Evolutionary conservation across 2,329 filamentous ascomycete species (phyloP).

Genomic region (Beauveria pseudobassiana): DNA sequence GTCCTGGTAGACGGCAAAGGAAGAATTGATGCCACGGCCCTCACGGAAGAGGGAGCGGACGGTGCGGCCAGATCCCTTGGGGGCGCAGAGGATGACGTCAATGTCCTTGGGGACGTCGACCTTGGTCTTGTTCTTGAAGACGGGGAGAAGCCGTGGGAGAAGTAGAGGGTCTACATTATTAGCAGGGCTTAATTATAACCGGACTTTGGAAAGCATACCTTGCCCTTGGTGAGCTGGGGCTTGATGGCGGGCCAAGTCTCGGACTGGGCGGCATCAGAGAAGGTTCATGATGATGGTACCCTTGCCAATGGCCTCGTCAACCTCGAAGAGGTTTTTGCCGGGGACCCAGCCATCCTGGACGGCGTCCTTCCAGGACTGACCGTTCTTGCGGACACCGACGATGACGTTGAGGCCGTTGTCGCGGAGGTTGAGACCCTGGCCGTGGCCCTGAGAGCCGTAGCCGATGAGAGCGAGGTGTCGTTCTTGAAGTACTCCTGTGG

Average conservation of each 20-base stretch:
- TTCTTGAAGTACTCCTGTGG: slow-evolving; percentile 97
- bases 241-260: slow-evolving; percentile 99
- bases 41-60: slow-evolving; percentile 98
- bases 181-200: not conserved
- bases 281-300: slow-evolving; percentile 99
- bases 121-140: slow-evolving; percentile 99
- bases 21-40: slow-evolving; percentile 99
- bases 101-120: slow-evolving; percentile 93
- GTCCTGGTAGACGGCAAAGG: slow-evolving; percentile 96
- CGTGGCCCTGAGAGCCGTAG: slow-evolving; percentile 96
- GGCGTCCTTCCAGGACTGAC: slow-evolving; percentile 97
- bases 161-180: slow-evolving; percentile 79
- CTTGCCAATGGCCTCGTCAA: slow-evolving; percentile 89
- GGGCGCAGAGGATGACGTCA: slow-evolving; percentile 98
- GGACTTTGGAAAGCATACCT: slow-evolving; percentile 48
- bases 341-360: slow-evolving; percentile 95
- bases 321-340: slow-evolving; percentile 97
- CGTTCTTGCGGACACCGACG: slow-evolving; percentile 96
- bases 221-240: slow-evolving; percentile 97
- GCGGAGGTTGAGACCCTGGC: slow-evolving; percentile 98
- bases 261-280: slow-evolving; percentile 90
- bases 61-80: slow-evolving; percentile 98
- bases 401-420: slow-evolving; percentile 99
- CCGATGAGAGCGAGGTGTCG: slow-evolving; percentile 98
- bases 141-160: slow-evolving; percentile 99